Conservation (phyloP, 371 early-diverging fungal species). For the Apophysomyces ossiformis region DNA sequence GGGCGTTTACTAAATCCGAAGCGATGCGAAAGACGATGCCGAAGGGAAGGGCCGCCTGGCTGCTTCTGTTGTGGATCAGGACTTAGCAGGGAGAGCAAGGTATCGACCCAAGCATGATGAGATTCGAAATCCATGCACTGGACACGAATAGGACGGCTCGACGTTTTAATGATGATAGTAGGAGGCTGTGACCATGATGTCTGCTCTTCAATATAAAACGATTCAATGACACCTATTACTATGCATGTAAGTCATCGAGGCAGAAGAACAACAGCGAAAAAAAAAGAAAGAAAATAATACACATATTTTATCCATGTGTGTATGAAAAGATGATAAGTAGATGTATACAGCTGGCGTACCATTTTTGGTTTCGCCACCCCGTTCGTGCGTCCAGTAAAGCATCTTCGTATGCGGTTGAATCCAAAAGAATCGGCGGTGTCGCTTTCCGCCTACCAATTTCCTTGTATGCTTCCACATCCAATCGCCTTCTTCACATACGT, state of each 20-base stretch:
- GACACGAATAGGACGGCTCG: constrained; percentile 12
- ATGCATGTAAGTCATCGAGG: too few relatives aligned
- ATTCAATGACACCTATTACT: constrained; percentile 8
- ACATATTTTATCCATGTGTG: not conserved
- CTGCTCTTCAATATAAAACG: constrained; percentile 12
- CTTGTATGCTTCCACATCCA: constrained; percentile 27
- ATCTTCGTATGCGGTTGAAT: constrained; percentile 11
- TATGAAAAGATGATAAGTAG: not conserved
- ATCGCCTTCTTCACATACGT: not conserved
- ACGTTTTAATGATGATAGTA: constrained; percentile 7
- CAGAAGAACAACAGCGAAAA: not conserved
- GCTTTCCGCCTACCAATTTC: constrained; percentile 8
- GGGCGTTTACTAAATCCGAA: not conserved
- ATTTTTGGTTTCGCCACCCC: not conserved
- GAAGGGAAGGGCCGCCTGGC: not conserved
- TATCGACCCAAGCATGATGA: constrained; percentile 18
- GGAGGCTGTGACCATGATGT: constrained; percentile 4
- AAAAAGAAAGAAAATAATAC: not conserved
- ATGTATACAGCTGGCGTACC: not conserved
- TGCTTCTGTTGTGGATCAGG: not conserved
- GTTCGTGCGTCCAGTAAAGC: constrained; percentile 15
- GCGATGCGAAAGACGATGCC: not conserved
- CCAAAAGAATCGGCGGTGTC: constrained; percentile 20
- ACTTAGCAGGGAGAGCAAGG: not conserved
- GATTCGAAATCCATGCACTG: constrained; percentile 20